Evolutionary conservation across 495 filamentous ascomycete genomes (phyloP).

Genomic region (Staphylotrichum longicolle): DNA sequence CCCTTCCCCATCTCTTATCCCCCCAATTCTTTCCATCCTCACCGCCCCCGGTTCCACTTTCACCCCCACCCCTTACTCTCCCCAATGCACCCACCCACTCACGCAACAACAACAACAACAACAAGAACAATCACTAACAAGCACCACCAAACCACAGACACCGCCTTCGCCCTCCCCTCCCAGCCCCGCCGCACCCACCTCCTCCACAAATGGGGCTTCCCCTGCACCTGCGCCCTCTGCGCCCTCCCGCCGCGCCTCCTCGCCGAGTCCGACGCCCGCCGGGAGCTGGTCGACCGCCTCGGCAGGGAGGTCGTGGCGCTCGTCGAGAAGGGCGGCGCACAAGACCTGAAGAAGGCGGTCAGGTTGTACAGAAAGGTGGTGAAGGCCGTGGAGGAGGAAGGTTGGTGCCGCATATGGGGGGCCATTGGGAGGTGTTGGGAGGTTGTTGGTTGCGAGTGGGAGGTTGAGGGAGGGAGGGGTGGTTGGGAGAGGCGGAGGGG

Average conservation of each 20-base stretch:
- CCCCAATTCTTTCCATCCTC: constrained; percentile 24
- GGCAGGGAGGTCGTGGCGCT: constrained; percentile 27
- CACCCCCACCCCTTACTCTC: background rate
- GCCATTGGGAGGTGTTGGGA: constrained; percentile 35
- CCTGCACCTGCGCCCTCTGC: constrained; percentile 39
- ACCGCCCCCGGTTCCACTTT: background rate
- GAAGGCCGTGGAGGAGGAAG: constrained; percentile 31
- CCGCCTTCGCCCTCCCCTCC: constrained; percentile 31
- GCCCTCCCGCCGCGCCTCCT: constrained; percentile 25
- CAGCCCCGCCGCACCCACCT: constrained; percentile 29
- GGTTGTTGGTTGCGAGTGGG: constrained; percentile 29
- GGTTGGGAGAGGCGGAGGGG: constrained; percentile 24
- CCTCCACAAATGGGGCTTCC: constrained; percentile 38
- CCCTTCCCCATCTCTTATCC: no score
- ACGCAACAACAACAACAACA: no score
- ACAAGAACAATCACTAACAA: background rate
- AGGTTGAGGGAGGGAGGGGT: constrained; percentile 27
- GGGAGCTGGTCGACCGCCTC: constrained; percentile 26
- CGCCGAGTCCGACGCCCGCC: constrained; percentile 31
- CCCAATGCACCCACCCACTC: background rate
- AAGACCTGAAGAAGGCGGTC: constrained; percentile 22
- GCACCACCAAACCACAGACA: constrained; percentile 21
- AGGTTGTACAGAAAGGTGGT: constrained; percentile 29
- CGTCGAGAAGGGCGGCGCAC: constrained; percentile 16
- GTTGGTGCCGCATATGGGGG: constrained; percentile 34